Conservation (phyloP, 129 eudicot species). For the Flaveria linearis region DNA sequence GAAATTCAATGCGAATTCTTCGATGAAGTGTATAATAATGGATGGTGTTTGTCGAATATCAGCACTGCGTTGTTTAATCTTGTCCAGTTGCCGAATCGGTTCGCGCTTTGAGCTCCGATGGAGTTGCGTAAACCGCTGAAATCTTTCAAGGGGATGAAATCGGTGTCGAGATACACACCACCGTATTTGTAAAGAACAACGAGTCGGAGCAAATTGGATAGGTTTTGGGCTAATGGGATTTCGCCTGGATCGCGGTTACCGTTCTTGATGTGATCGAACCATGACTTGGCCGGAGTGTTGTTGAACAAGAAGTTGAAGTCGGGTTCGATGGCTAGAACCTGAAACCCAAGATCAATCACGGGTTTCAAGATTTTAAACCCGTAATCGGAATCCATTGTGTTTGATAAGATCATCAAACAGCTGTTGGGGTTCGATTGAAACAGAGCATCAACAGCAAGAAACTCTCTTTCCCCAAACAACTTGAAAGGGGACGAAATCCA, state of each 20-base stretch:
- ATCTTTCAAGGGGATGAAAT: conserved; percentile 64
- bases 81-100: conserved; percentile 57
- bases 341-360: conserved; percentile 34
- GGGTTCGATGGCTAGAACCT: conserved; percentile 46
- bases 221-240: conserved; percentile 68
- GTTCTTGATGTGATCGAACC: conserved; percentile 52
- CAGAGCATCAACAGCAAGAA: conserved; percentile 61
- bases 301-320: conserved; percentile 51
- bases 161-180: conserved; percentile 76
- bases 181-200: conserved; percentile 76
- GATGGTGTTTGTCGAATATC: conserved; percentile 70
- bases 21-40: conserved; percentile 62
- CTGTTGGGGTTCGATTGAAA: conserved; percentile 60
- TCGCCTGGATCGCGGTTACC: conserved; percentile 67
- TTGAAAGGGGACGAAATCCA: conserved; percentile 68
- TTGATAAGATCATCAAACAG: conserved; percentile 67
- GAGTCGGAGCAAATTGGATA: conserved; percentile 68
- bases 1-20: conserved; percentile 70
- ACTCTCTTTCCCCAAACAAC: conserved; percentile 55
- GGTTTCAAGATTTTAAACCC: conserved; percentile 57
- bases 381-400: conserved; percentile 45
- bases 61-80: conserved; percentile 80
- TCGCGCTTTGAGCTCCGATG: conserved; percentile 70
- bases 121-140: conserved; percentile 63
- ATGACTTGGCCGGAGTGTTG: conserved; percentile 63